These are phyloP conservation scores for Coemansia sp. DNA, from an alignment of 192 early-diverging fungal genomes.

Conservation along the genomic window DNA sequence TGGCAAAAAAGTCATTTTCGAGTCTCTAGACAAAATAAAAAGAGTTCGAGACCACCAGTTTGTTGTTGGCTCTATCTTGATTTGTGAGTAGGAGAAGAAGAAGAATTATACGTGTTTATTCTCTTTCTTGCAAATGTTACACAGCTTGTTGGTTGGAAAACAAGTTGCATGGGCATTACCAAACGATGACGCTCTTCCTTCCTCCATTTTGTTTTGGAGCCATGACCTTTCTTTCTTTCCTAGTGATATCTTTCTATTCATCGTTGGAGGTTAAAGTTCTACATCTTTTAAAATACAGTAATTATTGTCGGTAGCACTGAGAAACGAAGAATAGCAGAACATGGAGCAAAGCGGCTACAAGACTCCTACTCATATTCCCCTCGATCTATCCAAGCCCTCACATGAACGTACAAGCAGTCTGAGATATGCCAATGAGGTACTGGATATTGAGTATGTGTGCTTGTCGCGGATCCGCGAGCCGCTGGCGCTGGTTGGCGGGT, in stretches of 20 bases:
- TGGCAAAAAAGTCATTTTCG: conserved; percentile 37
- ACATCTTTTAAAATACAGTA: no score
- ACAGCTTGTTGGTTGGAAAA: background rate
- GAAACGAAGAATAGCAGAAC: background rate
- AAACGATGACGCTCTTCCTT: background rate
- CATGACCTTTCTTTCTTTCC: no score
- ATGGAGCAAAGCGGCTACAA: background rate
- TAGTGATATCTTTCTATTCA: no score
- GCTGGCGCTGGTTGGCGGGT: conserved; percentile 40
- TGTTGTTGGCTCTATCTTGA: no score
- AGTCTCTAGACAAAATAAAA: background rate
- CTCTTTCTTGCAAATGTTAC: background rate
- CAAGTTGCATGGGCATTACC: background rate
- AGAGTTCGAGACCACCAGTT: no score
- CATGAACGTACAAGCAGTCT: conserved; percentile 19
- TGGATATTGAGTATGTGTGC: conserved; percentile 24
- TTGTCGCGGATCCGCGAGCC: conserved; percentile 40
- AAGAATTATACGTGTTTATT: background rate
- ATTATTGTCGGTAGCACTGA: no score
- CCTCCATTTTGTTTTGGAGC: no score
- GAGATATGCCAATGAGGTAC: conserved; percentile 1
- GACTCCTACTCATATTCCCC: background rate
- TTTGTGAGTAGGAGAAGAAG: no score
- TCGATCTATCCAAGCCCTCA: background rate
- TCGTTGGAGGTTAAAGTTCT: no score